Percentiles rank a stretch among this genome's conserved stretches.
These are phyloP conservation scores for Schizophyllum commune DNA, from an alignment of 1,284 basidiomycete genomes.

Conservation along the genomic window DNA sequence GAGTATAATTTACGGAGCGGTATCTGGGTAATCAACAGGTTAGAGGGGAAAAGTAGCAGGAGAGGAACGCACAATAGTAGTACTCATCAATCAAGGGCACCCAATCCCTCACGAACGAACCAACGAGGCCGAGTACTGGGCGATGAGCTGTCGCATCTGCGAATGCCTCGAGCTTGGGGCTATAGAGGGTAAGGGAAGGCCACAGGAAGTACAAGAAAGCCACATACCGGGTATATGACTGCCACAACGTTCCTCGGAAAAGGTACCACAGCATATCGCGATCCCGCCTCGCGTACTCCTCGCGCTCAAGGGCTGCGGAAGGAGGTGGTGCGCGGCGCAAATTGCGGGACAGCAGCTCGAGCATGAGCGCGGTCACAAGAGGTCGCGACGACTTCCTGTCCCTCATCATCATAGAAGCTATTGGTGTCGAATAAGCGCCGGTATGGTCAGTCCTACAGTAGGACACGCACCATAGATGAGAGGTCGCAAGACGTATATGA, in stretches of 20 bases:
- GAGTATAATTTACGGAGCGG: slow-evolving; percentile 35
- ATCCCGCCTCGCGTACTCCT: slow-evolving; percentile 78
- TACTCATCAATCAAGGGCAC: slow-evolving; percentile 92
- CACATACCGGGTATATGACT: slow-evolving; percentile 69
- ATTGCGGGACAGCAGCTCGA: slow-evolving; percentile 62
- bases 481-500: slow-evolving; percentile 59
- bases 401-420: slow-evolving; percentile 32
- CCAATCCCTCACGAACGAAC: slow-evolving; percentile 82
- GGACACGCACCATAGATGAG: slow-evolving; percentile 58
- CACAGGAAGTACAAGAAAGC: not conserved
- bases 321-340: slow-evolving; percentile 56
- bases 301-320: slow-evolving; percentile 59
- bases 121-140: slow-evolving; percentile 70
- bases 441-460: not conserved
- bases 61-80: slow-evolving; percentile 97
- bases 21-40: slow-evolving; percentile 30
- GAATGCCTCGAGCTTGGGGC: slow-evolving; percentile 69
- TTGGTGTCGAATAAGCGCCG: slow-evolving; percentile 9
- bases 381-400: slow-evolving; percentile 39
- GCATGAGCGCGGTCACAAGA: slow-evolving; percentile 45
- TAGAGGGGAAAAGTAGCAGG: no score
- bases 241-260: slow-evolving; percentile 85
- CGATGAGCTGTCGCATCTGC: slow-evolving; percentile 50
- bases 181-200: no score
- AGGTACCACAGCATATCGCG: slow-evolving; percentile 81